A percentile compares a stretch with the other conserved stretches of the same genome.
Conservation (phyloP, 177 flowering plant genomes). For the Tripterygium wilfordii region DNA sequence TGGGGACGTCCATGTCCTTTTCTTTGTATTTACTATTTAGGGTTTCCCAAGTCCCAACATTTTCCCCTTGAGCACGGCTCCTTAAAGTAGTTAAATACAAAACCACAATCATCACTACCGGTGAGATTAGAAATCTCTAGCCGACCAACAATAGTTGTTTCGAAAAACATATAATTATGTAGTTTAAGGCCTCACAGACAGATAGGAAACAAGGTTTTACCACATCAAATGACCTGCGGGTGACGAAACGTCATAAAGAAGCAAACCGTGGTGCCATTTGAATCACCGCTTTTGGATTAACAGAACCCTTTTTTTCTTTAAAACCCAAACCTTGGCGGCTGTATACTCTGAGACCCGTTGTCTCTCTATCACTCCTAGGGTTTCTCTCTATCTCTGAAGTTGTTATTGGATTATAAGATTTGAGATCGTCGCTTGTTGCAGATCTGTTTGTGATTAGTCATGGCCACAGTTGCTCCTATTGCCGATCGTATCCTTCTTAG, state of each 20-base stretch:
- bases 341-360: neutral
- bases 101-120: no score
- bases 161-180: neutral
- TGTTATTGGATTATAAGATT: neutral
- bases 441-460: constrained; percentile 16
- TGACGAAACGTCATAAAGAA: neutral
- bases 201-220: neutral
- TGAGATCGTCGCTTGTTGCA: neutral
- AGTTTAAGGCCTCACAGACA: neutral
- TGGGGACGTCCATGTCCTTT: no score
- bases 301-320: constrained; percentile 23
- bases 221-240: constrained; percentile 6
- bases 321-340: constrained; percentile 21
- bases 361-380: no score
- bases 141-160: no score
- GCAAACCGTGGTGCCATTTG: constrained; percentile 53
- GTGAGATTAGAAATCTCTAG: no score
- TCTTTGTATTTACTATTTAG: no score
- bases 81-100: no score
- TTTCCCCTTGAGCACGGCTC: no score
- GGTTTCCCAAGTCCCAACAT: no score
- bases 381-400: no score
- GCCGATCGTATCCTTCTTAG: constrained; percentile 46
- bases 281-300: constrained; percentile 35
- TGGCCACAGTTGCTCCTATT: constrained; percentile 38